Base-by-base conservation (phyloP, 495 filamentous ascomycete species). In the Mytilinidion resinicola region DNA sequence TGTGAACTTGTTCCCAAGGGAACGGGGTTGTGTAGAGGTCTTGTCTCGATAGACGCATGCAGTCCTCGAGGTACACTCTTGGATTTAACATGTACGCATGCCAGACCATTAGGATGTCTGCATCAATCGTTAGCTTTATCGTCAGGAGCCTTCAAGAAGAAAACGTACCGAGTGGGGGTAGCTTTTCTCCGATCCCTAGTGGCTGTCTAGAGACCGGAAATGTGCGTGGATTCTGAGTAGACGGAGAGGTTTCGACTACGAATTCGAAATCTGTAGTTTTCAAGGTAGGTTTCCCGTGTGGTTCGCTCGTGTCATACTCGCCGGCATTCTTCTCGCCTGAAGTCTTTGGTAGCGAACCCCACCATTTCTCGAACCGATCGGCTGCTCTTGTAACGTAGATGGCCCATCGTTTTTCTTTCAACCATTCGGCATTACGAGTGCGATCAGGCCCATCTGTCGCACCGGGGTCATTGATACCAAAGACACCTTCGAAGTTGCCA, bases 31-130 rank as follows among this genome's bases (percentile, higher is more conserved):
- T 70, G 83, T 87, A 91, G 21, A 91, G 69, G 3, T 71, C 64
- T 57, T 79, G 74, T 38, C 84, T 72, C 0, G 80, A 82, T 25
- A 77, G 73, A 17, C 87, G 76, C 50, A 92, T 72, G 61, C 85
- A 85, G 67, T 95, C 90, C 63, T 95, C 90, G 3, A 90, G 79
- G 67, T 85, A 95, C 43, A 75, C 74, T 30, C 87, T 76, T 1
- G 90, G 90, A 60, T 92, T 95, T 3, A 96, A 80, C 83, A 91
- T 85, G 62, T 89, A 88, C 0, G 87, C 76, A 70, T 96, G 90
- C 89, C 87, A 93, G 0, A 95, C 88, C 88, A 96, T 90, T 44
- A 96, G 71, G 2, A 96, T 83, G 68, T 96, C 90, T 84, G 64
- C 1, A 25, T 33, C 19, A 55, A 61, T 41, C 62, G 48, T 30